phyloP scores from a whole-genome alignment of 2,329 filamentous ascomycete genomes.

The Paracamarosporium sp. region DNA sequence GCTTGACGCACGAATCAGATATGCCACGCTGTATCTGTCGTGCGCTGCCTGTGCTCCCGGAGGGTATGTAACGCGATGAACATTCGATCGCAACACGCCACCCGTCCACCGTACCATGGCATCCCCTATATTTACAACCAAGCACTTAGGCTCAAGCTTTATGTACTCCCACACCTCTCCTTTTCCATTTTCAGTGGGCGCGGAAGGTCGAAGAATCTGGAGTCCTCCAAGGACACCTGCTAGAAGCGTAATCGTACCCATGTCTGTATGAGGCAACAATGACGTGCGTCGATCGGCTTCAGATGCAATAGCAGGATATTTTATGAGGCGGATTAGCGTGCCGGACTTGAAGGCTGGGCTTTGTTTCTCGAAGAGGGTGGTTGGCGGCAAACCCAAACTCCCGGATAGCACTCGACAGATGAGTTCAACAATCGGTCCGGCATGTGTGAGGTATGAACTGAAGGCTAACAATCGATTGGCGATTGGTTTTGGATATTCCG shows the following conservation, averaged over 20 bases:
- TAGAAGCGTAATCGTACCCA: conserved; percentile 7
- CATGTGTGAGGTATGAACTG: not conserved
- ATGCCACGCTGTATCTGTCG: too few relatives aligned
- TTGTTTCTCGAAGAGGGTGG: not conserved
- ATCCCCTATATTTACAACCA: too few relatives aligned
- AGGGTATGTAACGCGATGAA: too few relatives aligned
- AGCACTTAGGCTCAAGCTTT: not conserved
- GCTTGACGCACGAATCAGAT: too few relatives aligned
- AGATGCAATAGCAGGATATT: not conserved
- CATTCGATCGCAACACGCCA: too few relatives aligned
- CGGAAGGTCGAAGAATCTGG: not conserved
- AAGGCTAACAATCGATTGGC: not conserved
- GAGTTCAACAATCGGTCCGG: not conserved
- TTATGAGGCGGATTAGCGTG: conserved; percentile 5
- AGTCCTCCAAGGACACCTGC: not conserved
- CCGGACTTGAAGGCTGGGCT: not conserved
- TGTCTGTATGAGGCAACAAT: conserved; percentile 4
- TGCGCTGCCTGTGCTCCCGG: too few relatives aligned
- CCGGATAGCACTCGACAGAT: not conserved
- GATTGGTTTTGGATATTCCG: not conserved
- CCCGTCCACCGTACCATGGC: too few relatives aligned
- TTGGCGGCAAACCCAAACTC: not conserved
- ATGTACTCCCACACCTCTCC: not conserved
- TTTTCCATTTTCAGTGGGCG: not conserved
- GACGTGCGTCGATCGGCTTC: conserved; percentile 2